A percentile compares a stretch with the other conserved stretches of the same genome.
phyloP scores from a whole-genome alignment of 106 monocot genomes.

The Agapanthus africanus region DNA sequence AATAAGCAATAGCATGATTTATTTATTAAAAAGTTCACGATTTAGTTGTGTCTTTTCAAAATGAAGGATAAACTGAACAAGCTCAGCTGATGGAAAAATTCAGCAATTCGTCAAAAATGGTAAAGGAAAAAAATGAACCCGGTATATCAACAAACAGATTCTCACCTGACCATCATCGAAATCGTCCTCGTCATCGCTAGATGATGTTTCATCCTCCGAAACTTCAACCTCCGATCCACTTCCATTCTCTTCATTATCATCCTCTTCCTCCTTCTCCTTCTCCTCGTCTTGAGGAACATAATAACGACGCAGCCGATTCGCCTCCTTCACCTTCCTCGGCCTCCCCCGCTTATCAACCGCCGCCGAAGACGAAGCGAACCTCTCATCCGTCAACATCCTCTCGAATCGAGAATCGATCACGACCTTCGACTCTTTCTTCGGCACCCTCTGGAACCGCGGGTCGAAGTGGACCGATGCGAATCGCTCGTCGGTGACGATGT shows the following conservation, averaged over 20 bases:
- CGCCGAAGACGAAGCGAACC: conserved; percentile 43
- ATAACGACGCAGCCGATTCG: conserved; percentile 40
- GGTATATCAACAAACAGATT: too few relatives aligned
- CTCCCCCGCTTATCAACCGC: conserved; percentile 76
- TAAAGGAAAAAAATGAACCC: not conserved
- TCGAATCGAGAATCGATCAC: conserved; percentile 60
- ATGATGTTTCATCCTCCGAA: conserved; percentile 12
- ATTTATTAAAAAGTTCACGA: too few relatives aligned
- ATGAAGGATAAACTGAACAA: too few relatives aligned
- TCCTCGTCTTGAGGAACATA: conserved; percentile 47
- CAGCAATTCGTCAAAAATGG: not conserved
- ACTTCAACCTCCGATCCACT: conserved; percentile 5
- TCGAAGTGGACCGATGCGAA: conserved; percentile 64
- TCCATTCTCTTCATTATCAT: conserved; percentile 7
- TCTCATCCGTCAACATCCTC: conserved; percentile 45
- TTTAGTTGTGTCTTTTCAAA: too few relatives aligned
- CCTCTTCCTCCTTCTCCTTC: conserved; percentile 12
- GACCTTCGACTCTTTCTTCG: conserved; percentile 54
- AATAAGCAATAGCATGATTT: too few relatives aligned
- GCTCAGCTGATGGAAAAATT: too few relatives aligned
- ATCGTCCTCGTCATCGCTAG: conserved; percentile 17
- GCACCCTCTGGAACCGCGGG: conserved; percentile 71
- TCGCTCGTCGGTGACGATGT: conserved; percentile 46
- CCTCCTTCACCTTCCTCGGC: conserved; percentile 33
- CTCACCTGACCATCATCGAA: conserved; percentile 42